phyloP scores from a whole-genome alignment of 768 basidiomycete species.

The Collybia nuda region DNA sequence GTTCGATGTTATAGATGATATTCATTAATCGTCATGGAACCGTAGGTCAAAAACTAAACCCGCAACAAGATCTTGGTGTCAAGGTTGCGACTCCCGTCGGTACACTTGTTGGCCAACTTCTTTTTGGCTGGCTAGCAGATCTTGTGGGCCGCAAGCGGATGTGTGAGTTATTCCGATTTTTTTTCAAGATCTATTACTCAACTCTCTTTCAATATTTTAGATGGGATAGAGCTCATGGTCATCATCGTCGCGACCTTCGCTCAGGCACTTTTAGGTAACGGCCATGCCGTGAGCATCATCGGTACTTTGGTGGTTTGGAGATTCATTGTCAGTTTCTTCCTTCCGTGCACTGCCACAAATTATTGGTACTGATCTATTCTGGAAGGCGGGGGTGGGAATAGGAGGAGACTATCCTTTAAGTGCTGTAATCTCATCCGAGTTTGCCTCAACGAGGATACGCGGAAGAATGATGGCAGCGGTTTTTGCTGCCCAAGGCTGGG shows the following conservation, averaged over 20 bases:
- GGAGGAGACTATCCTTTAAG: constrained; percentile 88
- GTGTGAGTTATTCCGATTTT: constrained; percentile 41
- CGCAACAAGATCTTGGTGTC: constrained; percentile 73
- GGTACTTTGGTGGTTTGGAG: constrained; percentile 84
- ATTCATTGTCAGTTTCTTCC: constrained; percentile 49
- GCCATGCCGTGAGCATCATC: constrained; percentile 67
- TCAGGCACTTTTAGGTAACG: constrained; percentile 72
- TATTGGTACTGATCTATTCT: neutral
- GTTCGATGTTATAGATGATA: neutral
- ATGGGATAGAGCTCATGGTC: constrained; percentile 76
- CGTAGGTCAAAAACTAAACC: constrained; percentile 30
- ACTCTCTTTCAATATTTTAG: constrained; percentile 26
- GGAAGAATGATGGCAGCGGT: constrained; percentile 90
- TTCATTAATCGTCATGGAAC: neutral
- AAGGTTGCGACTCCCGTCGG: constrained; percentile 80
- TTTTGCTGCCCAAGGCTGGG: constrained; percentile 87
- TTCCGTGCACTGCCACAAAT: neutral
- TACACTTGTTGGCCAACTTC: constrained; percentile 70
- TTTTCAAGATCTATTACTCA: neutral
- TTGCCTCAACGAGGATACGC: constrained; percentile 72
- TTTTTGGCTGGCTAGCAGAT: constrained; percentile 84
- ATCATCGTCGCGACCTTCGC: constrained; percentile 81
- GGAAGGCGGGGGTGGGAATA: constrained; percentile 76
- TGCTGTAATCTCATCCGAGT: constrained; percentile 88
- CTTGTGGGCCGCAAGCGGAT: constrained; percentile 74